phyloP scores from a whole-genome alignment of 192 early-diverging fungal species.

The Mortierella antarctica region DNA sequence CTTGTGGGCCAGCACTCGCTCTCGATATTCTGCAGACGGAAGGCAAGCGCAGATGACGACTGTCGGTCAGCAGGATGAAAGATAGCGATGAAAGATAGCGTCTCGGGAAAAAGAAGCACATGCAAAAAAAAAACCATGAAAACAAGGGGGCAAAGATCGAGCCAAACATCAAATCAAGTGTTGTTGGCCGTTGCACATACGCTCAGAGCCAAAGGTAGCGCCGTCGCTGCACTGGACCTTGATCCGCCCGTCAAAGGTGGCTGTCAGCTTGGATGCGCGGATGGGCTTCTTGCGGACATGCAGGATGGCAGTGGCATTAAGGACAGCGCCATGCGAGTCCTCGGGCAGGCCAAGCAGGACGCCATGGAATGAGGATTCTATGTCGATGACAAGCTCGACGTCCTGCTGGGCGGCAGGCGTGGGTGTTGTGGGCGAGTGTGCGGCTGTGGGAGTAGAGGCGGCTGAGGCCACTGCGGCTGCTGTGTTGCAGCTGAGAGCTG shows the following conservation, averaged over 20 bases:
- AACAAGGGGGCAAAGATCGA: conserved; percentile 1
- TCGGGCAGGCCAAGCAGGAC: conserved; percentile 46
- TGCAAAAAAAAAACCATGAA: conserved; percentile 2
- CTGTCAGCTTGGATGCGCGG: conserved; percentile 37
- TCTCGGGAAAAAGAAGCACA: background rate
- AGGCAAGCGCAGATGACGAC: no score
- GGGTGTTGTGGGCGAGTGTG: background rate
- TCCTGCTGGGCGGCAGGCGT: conserved; percentile 12
- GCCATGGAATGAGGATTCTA: conserved; percentile 48
- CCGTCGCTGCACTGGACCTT: conserved; percentile 53
- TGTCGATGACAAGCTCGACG: conserved; percentile 44
- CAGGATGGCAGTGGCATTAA: conserved; percentile 47
- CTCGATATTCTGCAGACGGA: conserved; percentile 36
- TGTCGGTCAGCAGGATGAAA: background rate
- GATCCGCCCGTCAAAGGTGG: conserved; percentile 50
- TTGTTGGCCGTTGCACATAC: conserved; percentile 13
- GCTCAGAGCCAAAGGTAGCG: conserved; percentile 48
- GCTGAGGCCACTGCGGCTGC: background rate
- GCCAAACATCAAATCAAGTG: background rate
- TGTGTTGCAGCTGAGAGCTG: conserved; percentile 2
- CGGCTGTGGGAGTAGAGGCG: background rate
- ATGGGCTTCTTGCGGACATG: conserved; percentile 53
- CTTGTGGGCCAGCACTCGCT: conserved; percentile 49
- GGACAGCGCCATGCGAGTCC: conserved; percentile 39
- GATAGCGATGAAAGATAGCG: background rate